phyloP scores from a whole-genome alignment of 1,284 basidiomycete genomes.

The Neonothopanus nambi region DNA sequence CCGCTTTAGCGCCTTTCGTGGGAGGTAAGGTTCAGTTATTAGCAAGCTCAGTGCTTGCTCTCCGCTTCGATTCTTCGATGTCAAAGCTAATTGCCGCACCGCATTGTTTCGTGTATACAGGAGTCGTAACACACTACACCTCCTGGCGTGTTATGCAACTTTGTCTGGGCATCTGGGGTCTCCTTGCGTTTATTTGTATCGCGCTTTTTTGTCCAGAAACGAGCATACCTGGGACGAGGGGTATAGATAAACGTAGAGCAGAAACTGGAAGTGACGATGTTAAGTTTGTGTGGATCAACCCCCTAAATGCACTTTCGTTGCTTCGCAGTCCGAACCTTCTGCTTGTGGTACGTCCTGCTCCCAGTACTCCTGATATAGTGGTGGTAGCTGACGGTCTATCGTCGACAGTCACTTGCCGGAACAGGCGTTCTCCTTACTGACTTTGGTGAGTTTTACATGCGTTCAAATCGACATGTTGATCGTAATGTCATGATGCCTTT shows the following conservation, averaged over 20 bases:
- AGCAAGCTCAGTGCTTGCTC: neutral
- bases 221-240: slow-evolving; percentile 48
- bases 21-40: slow-evolving; percentile 15
- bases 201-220: slow-evolving; percentile 71
- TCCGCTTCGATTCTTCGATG: too few species aligned
- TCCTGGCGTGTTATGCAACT: slow-evolving; percentile 75
- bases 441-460: slow-evolving; percentile 35
- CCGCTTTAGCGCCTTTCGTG: slow-evolving; percentile 43
- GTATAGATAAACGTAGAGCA: slow-evolving; percentile 39
- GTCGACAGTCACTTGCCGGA: slow-evolving; percentile 41
- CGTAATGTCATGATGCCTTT: too few species aligned
- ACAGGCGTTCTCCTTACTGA: slow-evolving; percentile 42
- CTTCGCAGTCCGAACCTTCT: slow-evolving; percentile 61
- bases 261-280: slow-evolving; percentile 27
- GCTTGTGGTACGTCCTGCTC: slow-evolving; percentile 45
- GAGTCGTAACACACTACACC: slow-evolving; percentile 39
- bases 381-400: neutral
- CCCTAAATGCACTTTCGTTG: slow-evolving; percentile 51
- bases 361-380: neutral
- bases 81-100: neutral
- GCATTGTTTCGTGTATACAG: neutral
- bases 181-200: slow-evolving; percentile 46
- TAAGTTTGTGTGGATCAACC: slow-evolving; percentile 56
- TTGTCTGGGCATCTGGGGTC: slow-evolving; percentile 44
- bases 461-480: too few species aligned